These are phyloP conservation scores for Cylindrotheca fusiformis DNA, from an alignment of 108 stramenopile genomes.

Conservation along the genomic window DNA sequence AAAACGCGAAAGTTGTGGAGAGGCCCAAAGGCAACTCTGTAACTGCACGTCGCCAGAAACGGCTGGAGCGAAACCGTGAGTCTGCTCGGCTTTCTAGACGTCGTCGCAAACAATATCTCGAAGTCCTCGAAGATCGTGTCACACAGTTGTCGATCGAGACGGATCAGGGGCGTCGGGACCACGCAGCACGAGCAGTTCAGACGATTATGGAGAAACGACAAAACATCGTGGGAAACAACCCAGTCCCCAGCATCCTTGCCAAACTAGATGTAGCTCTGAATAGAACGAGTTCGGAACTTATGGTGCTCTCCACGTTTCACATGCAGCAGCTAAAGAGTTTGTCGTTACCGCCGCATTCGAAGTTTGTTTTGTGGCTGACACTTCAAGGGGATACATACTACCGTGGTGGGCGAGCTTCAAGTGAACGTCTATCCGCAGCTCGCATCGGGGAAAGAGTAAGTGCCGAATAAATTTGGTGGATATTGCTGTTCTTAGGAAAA, in stretches of 20 bases:
- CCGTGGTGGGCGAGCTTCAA: slow-evolving; percentile 75
- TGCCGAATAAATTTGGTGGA: slow-evolving; percentile 4
- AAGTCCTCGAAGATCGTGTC: slow-evolving; percentile 88
- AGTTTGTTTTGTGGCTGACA: slow-evolving; percentile 86
- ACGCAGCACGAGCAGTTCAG: slow-evolving; percentile 51
- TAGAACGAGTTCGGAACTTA: slow-evolving; percentile 38
- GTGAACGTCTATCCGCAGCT: slow-evolving; percentile 86
- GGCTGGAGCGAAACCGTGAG: slow-evolving; percentile 93
- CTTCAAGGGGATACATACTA: slow-evolving; percentile 84
- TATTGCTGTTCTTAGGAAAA: background rate
- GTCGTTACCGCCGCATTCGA: slow-evolving; percentile 60
- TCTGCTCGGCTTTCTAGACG: slow-evolving; percentile 90
- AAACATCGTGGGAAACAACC: slow-evolving; percentile 12
- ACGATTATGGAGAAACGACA: slow-evolving; percentile 35
- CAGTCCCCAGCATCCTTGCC: background rate
- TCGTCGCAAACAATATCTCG: slow-evolving; percentile 92
- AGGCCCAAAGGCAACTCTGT: slow-evolving; percentile 5
- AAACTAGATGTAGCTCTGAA: slow-evolving; percentile 11
- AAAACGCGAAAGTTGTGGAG: background rate
- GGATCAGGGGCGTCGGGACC: slow-evolving; percentile 74
- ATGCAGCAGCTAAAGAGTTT: slow-evolving; percentile 76
- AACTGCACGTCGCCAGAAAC: slow-evolving; percentile 65
- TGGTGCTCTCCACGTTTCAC: slow-evolving; percentile 58
- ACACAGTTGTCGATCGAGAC: slow-evolving; percentile 58
- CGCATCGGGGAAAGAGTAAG: slow-evolving; percentile 92